Evolutionary conservation across 495 filamentous ascomycete genomes (phyloP), one percentile per base, ranked within the genome.

Genomic region (Penicillium robsamsonii): DNA sequence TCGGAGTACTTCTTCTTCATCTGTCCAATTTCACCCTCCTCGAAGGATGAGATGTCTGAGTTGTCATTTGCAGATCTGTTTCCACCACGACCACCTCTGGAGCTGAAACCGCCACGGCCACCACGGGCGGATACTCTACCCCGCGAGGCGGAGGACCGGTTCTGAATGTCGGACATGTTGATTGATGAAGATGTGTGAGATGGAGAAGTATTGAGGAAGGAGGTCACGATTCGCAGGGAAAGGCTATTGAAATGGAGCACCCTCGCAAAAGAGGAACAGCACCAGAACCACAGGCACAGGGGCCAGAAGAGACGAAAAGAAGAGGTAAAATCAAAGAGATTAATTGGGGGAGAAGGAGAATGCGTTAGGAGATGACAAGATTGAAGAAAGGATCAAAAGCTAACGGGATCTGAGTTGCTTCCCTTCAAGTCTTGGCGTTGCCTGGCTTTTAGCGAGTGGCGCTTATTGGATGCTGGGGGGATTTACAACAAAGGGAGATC

Each of bases 161-260:
- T 80, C 79, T 92, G 86, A 75, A 90, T 86, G 83, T 97, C 94
- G 80, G 94, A 95, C 93, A 98, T 96, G 66, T 62, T 68, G 60
- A 69, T 60, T 63, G 67, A 66, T 59, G 62, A 50, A 60, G 58
- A 62, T 64, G 69, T 67, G 68, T 72, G 67, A 64, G 68, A 69
- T 70, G 69, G 55, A 66, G 59, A 64, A 70, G 55, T 52, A 74
- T 65, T 63, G 35, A 58, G 57, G 58, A 69, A 65, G 49, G 60
- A 68, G 55, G 53, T 67, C 59, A 64, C 64, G 65, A 67, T 64
- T 69, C 58, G 68, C 64, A 71, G 61, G 65, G 60, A 66, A 61
- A 57, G 63, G 45, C 17, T 47, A 61, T 64, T 51, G 61, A 55
- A 59, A 59, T 44, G 59, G 57, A 37, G 66, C 61, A 69, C 64